Base-by-base conservation (phyloP, 1,284 basidiomycete species). In the Boletellus dicymbophilus region DNA sequence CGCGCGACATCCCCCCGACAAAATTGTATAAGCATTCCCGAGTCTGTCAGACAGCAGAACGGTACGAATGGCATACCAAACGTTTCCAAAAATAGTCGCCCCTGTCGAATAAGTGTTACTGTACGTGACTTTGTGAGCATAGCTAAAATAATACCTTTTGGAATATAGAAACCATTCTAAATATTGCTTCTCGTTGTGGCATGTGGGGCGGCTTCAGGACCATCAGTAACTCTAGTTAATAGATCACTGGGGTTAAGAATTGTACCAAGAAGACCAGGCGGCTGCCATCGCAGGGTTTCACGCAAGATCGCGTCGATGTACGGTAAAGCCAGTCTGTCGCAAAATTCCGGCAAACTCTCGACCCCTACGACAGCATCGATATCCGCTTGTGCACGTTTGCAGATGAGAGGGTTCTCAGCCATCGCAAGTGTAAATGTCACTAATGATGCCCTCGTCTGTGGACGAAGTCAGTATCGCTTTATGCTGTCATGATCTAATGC, bases 221-320 rank as follows among this genome's bases (percentile, higher is more conserved):
- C 13, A 20, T 55, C 27, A 50, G 36, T 7, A 21, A 33, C n/a
- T 21, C 6, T n/a, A 10, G 25, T 11, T 30, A 16, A 25, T 13
- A 1, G 16, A n/a, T 1, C n/a, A n/a, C n/a, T n/a, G n/a, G n/a
- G n/a, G n/a, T 6, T 15, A 16, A 16, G 34, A 8, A 23, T 33
- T 54, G 22, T 25, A 68, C 63, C 52, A 2, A 69, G 44, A 20
- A 65, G 65, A 33, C 23, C 3, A 18, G 56, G 46, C 7, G 65
- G 63, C 18, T 57, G 49, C 61, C 63, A 68, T 34, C 66, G 65
- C 52, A 59, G 34, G 9, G 39, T 66, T 58, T 78, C 77, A 16
- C 70, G 69, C n/a, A 79, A 37, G 7, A 74, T 49, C 0, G 69
- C 70, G 10, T 66, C 61, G 8, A 76, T 45, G 40, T 75, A 78